A percentile compares a stretch with the other conserved stretches of the same genome.
Evolutionary conservation across 352 stramenopile genomes (phyloP).

Genomic region (Ophiocytium majus): DNA sequence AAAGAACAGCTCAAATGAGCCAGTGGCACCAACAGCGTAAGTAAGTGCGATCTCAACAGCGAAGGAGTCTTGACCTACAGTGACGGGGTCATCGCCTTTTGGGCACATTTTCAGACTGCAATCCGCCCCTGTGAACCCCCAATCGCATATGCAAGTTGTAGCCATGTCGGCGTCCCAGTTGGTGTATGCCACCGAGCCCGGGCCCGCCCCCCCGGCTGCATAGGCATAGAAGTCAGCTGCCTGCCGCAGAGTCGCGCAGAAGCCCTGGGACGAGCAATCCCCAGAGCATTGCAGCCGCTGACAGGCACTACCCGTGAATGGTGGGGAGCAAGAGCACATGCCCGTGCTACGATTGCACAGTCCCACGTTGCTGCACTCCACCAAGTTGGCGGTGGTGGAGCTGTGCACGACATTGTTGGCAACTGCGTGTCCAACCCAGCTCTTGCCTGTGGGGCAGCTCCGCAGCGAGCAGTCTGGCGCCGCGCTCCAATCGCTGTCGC

Average conservation of each 20-base stretch:
- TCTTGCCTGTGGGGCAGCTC: slow-evolving; percentile 36
- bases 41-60: too few species aligned
- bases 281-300: slow-evolving; percentile 69
- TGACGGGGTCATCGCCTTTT: slow-evolving; percentile 78
- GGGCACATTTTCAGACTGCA: slow-evolving; percentile 77
- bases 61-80: slow-evolving; percentile 66
- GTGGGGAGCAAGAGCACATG: slow-evolving; percentile 72
- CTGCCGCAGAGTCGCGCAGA: slow-evolving; percentile 71
- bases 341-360: slow-evolving; percentile 71
- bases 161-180: slow-evolving; percentile 79
- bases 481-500: slow-evolving; percentile 32
- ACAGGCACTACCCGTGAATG: slow-evolving; percentile 75
- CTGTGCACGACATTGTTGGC: not conserved
- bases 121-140: slow-evolving; percentile 73
- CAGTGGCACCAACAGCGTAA: too few species aligned
- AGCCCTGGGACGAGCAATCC: slow-evolving; percentile 73
- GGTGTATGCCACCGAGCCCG: slow-evolving; percentile 60
- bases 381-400: not conserved
- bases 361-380: slow-evolving; percentile 81
- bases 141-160: slow-evolving; percentile 73
- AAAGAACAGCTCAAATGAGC: too few species aligned
- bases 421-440: too few species aligned
- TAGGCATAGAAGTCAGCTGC: not conserved
- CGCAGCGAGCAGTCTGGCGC: slow-evolving; percentile 44
- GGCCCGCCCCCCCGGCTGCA: slow-evolving; percentile 28